phyloP scores from a whole-genome alignment of 179 eudicot genomes.

The Nepenthes alata region DNA sequence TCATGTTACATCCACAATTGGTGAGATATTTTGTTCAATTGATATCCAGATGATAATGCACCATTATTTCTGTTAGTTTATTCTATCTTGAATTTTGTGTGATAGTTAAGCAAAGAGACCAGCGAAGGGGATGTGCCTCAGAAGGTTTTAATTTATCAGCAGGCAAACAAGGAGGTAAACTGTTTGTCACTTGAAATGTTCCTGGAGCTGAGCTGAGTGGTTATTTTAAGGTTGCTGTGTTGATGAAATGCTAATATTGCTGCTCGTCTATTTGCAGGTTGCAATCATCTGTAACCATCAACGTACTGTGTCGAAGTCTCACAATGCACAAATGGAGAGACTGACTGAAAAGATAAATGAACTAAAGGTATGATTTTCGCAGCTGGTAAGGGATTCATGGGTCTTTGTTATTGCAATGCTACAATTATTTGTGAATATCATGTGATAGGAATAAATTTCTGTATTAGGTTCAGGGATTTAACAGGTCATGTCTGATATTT shows the following conservation, averaged over 20 bases:
- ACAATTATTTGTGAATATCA: too few species aligned
- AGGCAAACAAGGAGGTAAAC: slow-evolving; percentile 87
- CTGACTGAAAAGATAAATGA: slow-evolving; percentile 64
- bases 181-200: neutral
- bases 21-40: neutral
- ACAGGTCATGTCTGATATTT: too few species aligned
- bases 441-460: too few species aligned
- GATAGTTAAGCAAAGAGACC: slow-evolving; percentile 51
- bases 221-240: neutral
- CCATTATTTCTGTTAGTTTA: neutral
- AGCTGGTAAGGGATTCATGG: neutral
- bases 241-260: neutral
- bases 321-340: slow-evolving; percentile 63
- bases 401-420: neutral
- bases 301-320: slow-evolving; percentile 85
- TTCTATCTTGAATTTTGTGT: slow-evolving; percentile 1
- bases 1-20: neutral
- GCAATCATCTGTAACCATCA: slow-evolving; percentile 98
- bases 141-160: slow-evolving; percentile 58
- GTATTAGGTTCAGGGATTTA: too few species aligned
- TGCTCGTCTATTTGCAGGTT: slow-evolving; percentile 43
- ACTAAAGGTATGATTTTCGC: slow-evolving; percentile 42
- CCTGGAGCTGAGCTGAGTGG: neutral
- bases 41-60: neutral
- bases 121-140: slow-evolving; percentile 62